Percentiles rank a stretch among this genome's conserved stretches.
These are phyloP conservation scores for Gentiana macrophylla DNA, from an alignment of 257 asterid genomes.

Conservation along the genomic window DNA sequence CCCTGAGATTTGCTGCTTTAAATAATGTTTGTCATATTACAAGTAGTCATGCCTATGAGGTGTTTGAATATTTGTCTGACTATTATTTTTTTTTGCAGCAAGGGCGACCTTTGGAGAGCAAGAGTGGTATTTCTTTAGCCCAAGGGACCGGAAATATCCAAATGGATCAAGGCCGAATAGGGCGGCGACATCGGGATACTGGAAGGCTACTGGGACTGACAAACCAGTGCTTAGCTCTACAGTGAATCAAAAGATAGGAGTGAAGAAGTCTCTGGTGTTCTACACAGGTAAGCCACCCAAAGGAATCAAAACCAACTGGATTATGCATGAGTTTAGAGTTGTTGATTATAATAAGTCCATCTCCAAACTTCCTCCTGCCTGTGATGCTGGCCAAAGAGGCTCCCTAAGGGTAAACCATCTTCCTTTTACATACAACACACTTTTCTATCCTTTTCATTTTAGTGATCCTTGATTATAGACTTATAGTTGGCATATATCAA, in stretches of 20 bases:
- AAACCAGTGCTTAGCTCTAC: conserved; percentile 41
- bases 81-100: too few species aligned
- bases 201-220: conserved; percentile 53
- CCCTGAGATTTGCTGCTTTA: too few species aligned
- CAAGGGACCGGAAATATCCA: conserved; percentile 8
- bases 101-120: too few species aligned
- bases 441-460: neutral
- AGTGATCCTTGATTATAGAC: too few species aligned
- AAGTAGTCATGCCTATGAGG: too few species aligned
- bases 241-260: conserved; percentile 34
- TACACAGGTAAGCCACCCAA: conserved; percentile 45
- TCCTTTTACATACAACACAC: neutral
- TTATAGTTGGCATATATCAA: too few species aligned
- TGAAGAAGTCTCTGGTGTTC: conserved; percentile 39
- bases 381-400: conserved; percentile 34
- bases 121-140: too few species aligned
- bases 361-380: conserved; percentile 26
- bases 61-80: too few species aligned
- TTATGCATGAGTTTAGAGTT: conserved; percentile 42
- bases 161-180: conserved; percentile 43
- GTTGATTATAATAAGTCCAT: conserved; percentile 21
- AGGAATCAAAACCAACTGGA: conserved; percentile 41
- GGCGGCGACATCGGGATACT: conserved; percentile 45
- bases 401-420: conserved; percentile 47
- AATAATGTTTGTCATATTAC: too few species aligned